Evolutionary conservation across 805 yeast genomes (phyloP).

Genomic region (Brettanomyces custersianus): DNA sequence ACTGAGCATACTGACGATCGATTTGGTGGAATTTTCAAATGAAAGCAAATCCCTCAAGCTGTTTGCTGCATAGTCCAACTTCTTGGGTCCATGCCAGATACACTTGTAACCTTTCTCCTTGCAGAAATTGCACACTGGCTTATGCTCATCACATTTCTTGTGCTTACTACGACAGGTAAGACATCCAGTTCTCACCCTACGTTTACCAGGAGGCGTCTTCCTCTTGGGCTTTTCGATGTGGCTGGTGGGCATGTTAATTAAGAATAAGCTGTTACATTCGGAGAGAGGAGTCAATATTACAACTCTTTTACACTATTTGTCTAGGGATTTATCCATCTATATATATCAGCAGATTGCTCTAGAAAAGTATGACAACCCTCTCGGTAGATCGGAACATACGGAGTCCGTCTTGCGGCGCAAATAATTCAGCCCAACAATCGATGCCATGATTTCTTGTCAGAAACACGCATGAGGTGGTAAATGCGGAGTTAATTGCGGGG

Average conservation of each 20-base stretch:
- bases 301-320: too few species aligned
- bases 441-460: too few species aligned
- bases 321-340: too few species aligned
- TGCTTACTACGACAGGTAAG: constrained; percentile 44
- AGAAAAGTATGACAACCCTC: too few species aligned
- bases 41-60: constrained; percentile 1
- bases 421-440: too few species aligned
- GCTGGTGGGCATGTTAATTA: background rate
- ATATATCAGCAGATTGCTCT: too few species aligned
- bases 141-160: constrained; percentile 47
- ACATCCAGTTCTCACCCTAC: constrained; percentile 37
- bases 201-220: constrained; percentile 25
- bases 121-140: constrained; percentile 43
- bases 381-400: too few species aligned
- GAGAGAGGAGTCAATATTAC: background rate
- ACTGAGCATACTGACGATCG: background rate
- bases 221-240: constrained; percentile 12
- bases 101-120: constrained; percentile 27
- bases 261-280: background rate
- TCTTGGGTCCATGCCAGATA: constrained; percentile 21
- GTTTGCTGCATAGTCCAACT: constrained; percentile 1
- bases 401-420: too few species aligned
- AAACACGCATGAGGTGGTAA: too few species aligned
- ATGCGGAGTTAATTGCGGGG: too few species aligned
- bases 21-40: background rate